A percentile compares a stretch with the other conserved stretches of the same genome.
These are phyloP conservation scores for Penicillium lagena DNA, from an alignment of 495 filamentous ascomycete genomes.

Conservation along the genomic window DNA sequence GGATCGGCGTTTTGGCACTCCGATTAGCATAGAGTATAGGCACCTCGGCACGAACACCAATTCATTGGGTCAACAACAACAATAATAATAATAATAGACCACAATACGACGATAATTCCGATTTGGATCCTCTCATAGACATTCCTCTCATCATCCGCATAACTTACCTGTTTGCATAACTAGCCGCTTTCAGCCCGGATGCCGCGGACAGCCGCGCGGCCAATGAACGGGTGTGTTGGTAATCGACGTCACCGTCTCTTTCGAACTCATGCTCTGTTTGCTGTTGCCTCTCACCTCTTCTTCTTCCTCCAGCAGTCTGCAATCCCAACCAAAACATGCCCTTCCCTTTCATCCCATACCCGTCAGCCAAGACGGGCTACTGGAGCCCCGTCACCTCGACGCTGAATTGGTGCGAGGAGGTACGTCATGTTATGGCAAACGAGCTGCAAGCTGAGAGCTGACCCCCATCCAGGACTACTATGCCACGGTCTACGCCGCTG, in stretches of 20 bases:
- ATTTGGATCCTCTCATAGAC: too few relatives aligned
- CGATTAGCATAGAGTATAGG: too few relatives aligned
- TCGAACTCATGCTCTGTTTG: neutral
- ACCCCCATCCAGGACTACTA: conserved; percentile 47
- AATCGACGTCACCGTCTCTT: neutral
- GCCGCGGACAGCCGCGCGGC: neutral
- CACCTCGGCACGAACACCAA: too few relatives aligned
- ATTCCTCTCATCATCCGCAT: too few relatives aligned
- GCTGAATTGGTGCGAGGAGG: conserved; percentile 92
- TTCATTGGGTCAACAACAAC: too few relatives aligned
- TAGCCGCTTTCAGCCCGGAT: neutral
- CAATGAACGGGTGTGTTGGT: neutral
- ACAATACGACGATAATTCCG: too few relatives aligned
- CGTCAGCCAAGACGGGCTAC: conserved; percentile 57
- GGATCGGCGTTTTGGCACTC: too few relatives aligned
- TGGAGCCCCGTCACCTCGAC: conserved; percentile 87
- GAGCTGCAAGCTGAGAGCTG: neutral
- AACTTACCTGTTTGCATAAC: neutral
- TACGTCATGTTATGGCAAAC: conserved; percentile 21
- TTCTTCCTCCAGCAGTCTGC: neutral
- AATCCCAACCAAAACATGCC: neutral
- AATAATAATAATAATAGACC: too few relatives aligned
- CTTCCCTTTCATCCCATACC: conserved; percentile 63
- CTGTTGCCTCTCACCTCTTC: neutral
- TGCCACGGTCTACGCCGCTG: conserved; percentile 52